Conservation (phyloP, 1,284 basidiomycete species). For the Blastosporella zonata region DNA sequence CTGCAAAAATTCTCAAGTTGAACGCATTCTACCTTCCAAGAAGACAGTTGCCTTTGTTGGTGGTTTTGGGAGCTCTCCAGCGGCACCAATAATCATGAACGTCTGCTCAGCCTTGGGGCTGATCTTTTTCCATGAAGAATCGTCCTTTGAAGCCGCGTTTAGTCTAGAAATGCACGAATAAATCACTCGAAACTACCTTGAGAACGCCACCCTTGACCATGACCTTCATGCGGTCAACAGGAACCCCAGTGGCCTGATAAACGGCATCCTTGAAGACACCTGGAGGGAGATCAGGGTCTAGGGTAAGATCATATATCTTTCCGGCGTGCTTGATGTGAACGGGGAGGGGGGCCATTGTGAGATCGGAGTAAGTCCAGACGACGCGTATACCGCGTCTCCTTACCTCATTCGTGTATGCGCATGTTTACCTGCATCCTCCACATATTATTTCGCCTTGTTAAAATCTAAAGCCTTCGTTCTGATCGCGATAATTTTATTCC, state of each 20-base stretch:
- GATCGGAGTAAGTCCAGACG: conserved; percentile 15
- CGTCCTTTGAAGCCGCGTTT: conserved; percentile 55
- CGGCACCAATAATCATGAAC: conserved; percentile 89
- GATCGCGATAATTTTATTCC: conserved; percentile 18
- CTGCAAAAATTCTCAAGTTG: conserved; percentile 2
- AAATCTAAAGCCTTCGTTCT: conserved; percentile 16
- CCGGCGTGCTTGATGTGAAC: conserved; percentile 93
- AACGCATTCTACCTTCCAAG: conserved; percentile 56
- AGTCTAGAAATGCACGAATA: not conserved
- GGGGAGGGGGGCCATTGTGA: conserved; percentile 55
- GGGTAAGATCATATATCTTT: conserved; percentile 64
- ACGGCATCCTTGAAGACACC: conserved; percentile 81
- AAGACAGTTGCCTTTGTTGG: conserved; percentile 81
- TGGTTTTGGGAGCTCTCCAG: conserved; percentile 87
- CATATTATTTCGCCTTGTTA: conserved; percentile 12
- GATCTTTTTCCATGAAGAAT: conserved; percentile 82
- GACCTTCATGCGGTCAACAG: conserved; percentile 91
- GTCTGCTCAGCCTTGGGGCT: conserved; percentile 76
- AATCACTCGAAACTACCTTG: conserved; percentile 51
- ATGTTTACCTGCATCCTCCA: conserved; percentile 13
- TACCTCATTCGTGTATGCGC: conserved; percentile 8
- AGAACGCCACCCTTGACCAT: conserved; percentile 95
- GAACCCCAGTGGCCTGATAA: conserved; percentile 82
- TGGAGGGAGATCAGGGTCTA: conserved; percentile 70
- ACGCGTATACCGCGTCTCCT: conserved; percentile 27